Evolutionary conservation across 2,329 filamentous ascomycete genomes (phyloP), one percentile per base, ranked within the genome.

Genomic region (Chaetomiaceae sp.): DNA sequence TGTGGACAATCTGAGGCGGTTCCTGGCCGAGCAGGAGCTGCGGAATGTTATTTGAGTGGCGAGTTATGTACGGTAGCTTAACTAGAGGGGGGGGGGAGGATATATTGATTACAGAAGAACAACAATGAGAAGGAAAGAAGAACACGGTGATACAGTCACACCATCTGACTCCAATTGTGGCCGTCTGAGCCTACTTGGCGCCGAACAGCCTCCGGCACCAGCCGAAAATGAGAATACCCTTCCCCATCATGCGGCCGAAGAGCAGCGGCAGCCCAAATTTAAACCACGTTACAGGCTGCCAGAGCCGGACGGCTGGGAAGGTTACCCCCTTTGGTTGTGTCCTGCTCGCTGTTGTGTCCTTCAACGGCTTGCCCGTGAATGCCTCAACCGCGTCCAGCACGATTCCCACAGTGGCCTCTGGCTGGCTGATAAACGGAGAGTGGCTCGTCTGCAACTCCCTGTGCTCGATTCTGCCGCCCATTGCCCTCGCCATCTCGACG

Each of bases 1-100:
- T 55, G 75, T 77, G 35, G 73, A 80, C 51, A 86, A 86, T 58
- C 57, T 86, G 66, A 70, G 80, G 56, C 69, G 74, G 55, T 81
- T 83, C 60, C 56, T 82, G 56, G 81, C 81, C 1, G 74, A 74
- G 1, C 80, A 85, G 69, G 62, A 71, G 49, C 58, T 86, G 62
- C 80, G 72, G 70, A 86, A 86, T 33, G 34, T 58, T 19, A 58
- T 67, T 21, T 58, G 23, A 41, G 25, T 27, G 10, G 25, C 25
- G n/a, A n/a, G n/a, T n/a, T n/a, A n/a, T n/a, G n/a, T n/a, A n/a
- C n/a, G n/a, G n/a, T n/a, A n/a, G n/a, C n/a, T n/a, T n/a, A n/a
- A n/a, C n/a, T n/a, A n/a, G n/a, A n/a, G n/a, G n/a, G n/a, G n/a
- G n/a, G n/a, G n/a, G n/a, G n/a, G n/a, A n/a, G n/a, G n/a, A n/a